Conservation (phyloP, 164 flowering plant species). For the Vitis rotundifolia region DNA sequence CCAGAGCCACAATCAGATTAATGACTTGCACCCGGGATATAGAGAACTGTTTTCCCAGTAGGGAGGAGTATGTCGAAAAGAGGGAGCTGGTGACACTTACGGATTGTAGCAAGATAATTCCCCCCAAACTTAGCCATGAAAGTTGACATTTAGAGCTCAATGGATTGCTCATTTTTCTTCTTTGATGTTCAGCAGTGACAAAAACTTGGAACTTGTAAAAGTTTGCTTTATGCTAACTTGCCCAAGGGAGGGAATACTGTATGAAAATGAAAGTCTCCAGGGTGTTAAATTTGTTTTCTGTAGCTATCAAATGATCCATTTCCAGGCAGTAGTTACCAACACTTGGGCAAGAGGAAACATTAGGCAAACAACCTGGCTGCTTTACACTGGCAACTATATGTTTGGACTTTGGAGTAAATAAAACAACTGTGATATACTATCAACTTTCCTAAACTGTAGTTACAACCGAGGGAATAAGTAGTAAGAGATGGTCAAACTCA, state of each 20-base stretch:
- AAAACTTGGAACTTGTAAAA: too few relatives aligned
- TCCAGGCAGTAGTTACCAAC: too few relatives aligned
- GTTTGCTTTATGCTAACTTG: neutral
- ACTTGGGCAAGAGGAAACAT: constrained; percentile 1
- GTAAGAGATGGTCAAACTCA: too few relatives aligned
- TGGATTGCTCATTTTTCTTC: constrained; percentile 3
- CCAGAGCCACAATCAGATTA: neutral
- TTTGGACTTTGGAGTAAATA: too few relatives aligned
- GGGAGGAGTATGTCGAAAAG: constrained; percentile 1
- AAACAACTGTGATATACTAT: too few relatives aligned
- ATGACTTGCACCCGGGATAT: constrained; percentile 5
- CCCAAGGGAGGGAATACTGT: neutral
- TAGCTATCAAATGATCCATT: neutral
- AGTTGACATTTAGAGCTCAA: neutral
- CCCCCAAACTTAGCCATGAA: constrained; percentile 3
- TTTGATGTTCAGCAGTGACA: too few relatives aligned
- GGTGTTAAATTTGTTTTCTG: neutral
- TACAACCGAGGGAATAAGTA: too few relatives aligned
- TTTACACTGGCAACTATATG: neutral
- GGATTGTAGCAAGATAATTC: constrained; percentile 3
- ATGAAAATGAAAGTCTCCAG: neutral
- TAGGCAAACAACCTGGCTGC: constrained; percentile 1
- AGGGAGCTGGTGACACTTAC: neutral
- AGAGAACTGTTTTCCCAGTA: neutral
- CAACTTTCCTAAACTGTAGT: too few relatives aligned